phyloP scores from a whole-genome alignment of 1,284 basidiomycete species.

The Ganoderma lucidum region DNA sequence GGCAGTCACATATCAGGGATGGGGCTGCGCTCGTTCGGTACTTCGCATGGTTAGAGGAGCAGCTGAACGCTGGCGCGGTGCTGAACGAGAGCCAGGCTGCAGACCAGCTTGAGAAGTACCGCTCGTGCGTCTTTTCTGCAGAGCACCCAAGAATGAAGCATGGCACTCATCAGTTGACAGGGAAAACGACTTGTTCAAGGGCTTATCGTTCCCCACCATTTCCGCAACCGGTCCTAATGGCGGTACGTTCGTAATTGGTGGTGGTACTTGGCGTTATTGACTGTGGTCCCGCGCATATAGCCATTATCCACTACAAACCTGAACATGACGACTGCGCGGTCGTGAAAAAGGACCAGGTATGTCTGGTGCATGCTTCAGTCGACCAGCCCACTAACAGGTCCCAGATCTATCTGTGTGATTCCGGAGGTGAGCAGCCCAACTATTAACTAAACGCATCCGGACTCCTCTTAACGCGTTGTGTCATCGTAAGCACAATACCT shows the following conservation, averaged over 20 bases:
- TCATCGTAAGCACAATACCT: slow-evolving; percentile 75
- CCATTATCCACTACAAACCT: slow-evolving; percentile 95
- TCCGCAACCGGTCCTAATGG: slow-evolving; percentile 91
- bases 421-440: slow-evolving; percentile 67
- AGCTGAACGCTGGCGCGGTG: slow-evolving; percentile 68
- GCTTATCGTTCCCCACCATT: slow-evolving; percentile 93
- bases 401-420: slow-evolving; percentile 94
- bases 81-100: slow-evolving; percentile 88
- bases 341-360: slow-evolving; percentile 78
- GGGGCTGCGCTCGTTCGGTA: slow-evolving; percentile 89
- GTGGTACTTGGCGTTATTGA: not conserved
- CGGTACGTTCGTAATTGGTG: slow-evolving; percentile 55
- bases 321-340: slow-evolving; percentile 77
- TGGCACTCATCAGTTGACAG: slow-evolving; percentile 43
- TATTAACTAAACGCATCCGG: not conserved
- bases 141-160: not conserved
- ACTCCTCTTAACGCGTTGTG: not conserved
- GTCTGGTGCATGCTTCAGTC: slow-evolving; percentile 8
- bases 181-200: slow-evolving; percentile 82
- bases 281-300: slow-evolving; percentile 47
- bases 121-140: slow-evolving; percentile 65
- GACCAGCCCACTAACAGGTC: slow-evolving; percentile 9
- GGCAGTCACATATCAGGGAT: slow-evolving; percentile 89
- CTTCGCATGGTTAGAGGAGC: slow-evolving; percentile 95
- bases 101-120: slow-evolving; percentile 79